Conservation (phyloP, 164 flowering plant species). For the Tetrastigma voinierianum region DNA sequence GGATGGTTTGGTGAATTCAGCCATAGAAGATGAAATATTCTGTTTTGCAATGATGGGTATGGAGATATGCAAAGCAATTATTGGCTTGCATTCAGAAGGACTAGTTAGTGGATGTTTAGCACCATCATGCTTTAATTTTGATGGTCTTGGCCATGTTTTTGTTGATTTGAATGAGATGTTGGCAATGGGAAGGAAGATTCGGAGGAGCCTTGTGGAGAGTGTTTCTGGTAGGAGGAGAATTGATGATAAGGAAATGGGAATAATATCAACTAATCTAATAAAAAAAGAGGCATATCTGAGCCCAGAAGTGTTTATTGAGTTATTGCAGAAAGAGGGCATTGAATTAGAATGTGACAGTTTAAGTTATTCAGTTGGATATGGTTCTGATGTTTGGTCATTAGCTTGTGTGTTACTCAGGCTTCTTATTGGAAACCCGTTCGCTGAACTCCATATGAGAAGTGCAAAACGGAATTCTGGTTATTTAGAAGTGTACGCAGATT, state of each 20-base stretch:
- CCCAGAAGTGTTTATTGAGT: conserved; percentile 57
- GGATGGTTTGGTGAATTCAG: conserved; percentile 6
- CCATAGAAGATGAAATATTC: conserved; percentile 15
- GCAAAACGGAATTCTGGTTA: conserved; percentile 31
- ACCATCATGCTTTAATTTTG: conserved; percentile 44
- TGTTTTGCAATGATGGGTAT: conserved; percentile 45
- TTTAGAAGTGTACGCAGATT: conserved; percentile 26
- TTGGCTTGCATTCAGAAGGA: conserved; percentile 52
- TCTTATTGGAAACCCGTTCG: conserved; percentile 43
- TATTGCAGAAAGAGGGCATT: conserved; percentile 26
- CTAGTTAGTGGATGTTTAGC: conserved; percentile 55
- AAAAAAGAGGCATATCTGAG: conserved; percentile 43
- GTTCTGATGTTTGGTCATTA: conserved; percentile 83
- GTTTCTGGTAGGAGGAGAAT: conserved; percentile 11
- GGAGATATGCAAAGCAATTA: conserved; percentile 68
- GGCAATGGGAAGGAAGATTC: conserved; percentile 38
- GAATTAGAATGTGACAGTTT: conserved; percentile 19
- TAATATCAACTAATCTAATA: conserved; percentile 17
- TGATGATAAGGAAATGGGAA: conserved; percentile 17
- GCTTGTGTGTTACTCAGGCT: conserved; percentile 57
- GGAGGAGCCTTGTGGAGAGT: conserved; percentile 15
- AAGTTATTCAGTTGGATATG: conserved; percentile 28
- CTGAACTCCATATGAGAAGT: conserved; percentile 14
- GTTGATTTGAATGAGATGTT: conserved; percentile 48
- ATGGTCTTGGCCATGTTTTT: conserved; percentile 49